Evolutionary conservation across 805 yeast species (phyloP).

Genomic region (Dipodascus albidus): DNA sequence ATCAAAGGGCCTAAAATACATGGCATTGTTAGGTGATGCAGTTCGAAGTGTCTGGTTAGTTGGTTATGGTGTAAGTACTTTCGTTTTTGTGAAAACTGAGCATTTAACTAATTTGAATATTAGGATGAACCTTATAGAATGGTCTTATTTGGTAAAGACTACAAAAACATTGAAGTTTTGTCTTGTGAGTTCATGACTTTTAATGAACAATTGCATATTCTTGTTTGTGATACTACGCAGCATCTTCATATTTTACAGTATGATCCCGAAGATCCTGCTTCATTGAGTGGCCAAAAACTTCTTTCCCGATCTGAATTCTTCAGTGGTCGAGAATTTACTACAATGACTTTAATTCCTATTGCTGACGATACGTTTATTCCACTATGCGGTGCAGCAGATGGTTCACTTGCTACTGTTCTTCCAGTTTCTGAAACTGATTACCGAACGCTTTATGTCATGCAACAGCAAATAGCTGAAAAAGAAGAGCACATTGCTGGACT

Average conservation of each 20-base stretch:
- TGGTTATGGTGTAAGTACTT: conserved; percentile 51
- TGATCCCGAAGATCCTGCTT: conserved; percentile 84
- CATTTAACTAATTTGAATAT: no score
- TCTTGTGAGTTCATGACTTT: conserved; percentile 68
- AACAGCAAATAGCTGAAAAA: conserved; percentile 77
- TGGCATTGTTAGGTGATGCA: conserved; percentile 73
- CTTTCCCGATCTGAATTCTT: conserved; percentile 61
- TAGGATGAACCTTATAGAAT: conserved; percentile 82
- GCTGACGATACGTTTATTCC: conserved; percentile 30
- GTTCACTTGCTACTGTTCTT: conserved; percentile 59
- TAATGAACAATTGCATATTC: conserved; percentile 55
- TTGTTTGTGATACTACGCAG: conserved; percentile 57
- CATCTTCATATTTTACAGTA: conserved; percentile 66
- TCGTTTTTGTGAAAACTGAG: no score
- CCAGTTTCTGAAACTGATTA: conserved; percentile 71
- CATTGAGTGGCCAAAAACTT: conserved; percentile 68
- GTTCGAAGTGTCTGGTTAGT: conserved; percentile 65
- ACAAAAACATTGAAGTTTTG: conserved; percentile 46
- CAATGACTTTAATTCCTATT: conserved; percentile 20
- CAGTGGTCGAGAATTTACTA: conserved; percentile 37
- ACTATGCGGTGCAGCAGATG: conserved; percentile 68
- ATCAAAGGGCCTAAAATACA: conserved; percentile 71
- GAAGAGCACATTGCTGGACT: conserved; percentile 65
- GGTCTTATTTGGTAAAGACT: conserved; percentile 67
- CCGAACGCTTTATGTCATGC: conserved; percentile 71